phyloP scores from a whole-genome alignment of 2,329 filamentous ascomycete genomes.

The Aspergillus sp. region DNA sequence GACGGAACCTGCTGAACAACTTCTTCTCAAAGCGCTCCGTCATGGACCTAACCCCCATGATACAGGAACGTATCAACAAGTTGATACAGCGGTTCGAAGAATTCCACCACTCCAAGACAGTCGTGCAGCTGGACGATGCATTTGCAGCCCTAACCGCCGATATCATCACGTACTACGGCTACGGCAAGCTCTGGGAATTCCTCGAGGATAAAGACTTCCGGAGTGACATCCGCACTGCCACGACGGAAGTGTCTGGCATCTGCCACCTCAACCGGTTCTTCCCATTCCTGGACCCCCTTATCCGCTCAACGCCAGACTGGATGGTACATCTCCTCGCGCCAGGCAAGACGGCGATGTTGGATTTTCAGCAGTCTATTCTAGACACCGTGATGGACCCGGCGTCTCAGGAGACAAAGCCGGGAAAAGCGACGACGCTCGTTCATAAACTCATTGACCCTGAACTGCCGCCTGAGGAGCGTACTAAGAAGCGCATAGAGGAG shows the following conservation, averaged over 20 bases:
- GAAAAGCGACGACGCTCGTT: background rate
- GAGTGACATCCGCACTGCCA: background rate
- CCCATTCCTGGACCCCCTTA: background rate
- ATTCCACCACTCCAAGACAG: background rate
- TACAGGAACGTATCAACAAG: conserved; percentile 17
- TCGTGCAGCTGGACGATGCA: background rate
- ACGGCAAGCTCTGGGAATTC: background rate
- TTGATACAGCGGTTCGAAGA: conserved; percentile 14
- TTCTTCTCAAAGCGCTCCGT: conserved; percentile 25
- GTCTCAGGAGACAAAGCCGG: background rate
- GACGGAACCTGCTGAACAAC: conserved; percentile 20
- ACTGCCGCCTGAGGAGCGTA: conserved; percentile 20
- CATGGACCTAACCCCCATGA: conserved; percentile 10
- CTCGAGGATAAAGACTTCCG: background rate
- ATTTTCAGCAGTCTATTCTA: background rate
- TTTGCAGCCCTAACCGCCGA: background rate
- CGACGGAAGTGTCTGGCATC: background rate
- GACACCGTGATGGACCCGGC: background rate
- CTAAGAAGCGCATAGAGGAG: conserved; percentile 29
- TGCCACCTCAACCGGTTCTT: background rate
- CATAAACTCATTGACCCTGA: conserved; percentile 14
- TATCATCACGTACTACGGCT: background rate
- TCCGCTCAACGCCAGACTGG: background rate
- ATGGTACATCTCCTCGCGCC: background rate
- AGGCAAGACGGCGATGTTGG: background rate